Evolutionary conservation across 2,329 filamentous ascomycete species (phyloP).

Genomic region (Biscogniauxia marginata): DNA sequence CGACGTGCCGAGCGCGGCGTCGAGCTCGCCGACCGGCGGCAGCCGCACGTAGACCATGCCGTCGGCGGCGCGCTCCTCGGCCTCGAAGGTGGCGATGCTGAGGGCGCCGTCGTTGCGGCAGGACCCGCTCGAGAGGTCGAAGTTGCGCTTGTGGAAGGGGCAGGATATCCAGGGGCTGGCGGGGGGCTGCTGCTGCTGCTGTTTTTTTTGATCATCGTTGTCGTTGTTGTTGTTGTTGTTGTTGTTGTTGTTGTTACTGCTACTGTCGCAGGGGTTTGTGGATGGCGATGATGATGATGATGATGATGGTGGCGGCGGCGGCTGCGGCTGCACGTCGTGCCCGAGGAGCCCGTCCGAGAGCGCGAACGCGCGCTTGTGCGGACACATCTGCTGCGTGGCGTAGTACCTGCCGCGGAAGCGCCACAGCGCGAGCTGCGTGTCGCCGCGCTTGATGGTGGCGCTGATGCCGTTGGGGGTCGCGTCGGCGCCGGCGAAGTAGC

Average conservation of each 20-base stretch:
- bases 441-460: constrained; percentile 77
- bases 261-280: constrained; percentile 9
- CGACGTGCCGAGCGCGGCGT: constrained; percentile 72
- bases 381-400: constrained; percentile 91
- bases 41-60: constrained; percentile 78
- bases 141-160: constrained; percentile 89
- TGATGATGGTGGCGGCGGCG: constrained; percentile 36
- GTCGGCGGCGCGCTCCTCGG: constrained; percentile 67
- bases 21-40: constrained; percentile 77
- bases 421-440: constrained; percentile 87
- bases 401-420: constrained; percentile 79
- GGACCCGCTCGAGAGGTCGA: constrained; percentile 67
- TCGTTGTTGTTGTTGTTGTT: constrained; percentile 28
- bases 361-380: constrained; percentile 88
- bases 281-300: constrained; percentile 22
- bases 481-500: constrained; percentile 64
- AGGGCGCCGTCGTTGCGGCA: constrained; percentile 74
- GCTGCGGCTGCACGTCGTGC: constrained; percentile 45
- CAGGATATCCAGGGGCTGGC: constrained; percentile 77
- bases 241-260: constrained; percentile 32
- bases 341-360: constrained; percentile 83
- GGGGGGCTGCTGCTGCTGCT: constrained; percentile 5
- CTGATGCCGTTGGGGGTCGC: constrained; percentile 70
- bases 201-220: constrained; percentile 12
- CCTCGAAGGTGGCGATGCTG: constrained; percentile 79